Conservation (phyloP, 768 basidiomycete genomes). For the Sarcomyxa edulis region DNA sequence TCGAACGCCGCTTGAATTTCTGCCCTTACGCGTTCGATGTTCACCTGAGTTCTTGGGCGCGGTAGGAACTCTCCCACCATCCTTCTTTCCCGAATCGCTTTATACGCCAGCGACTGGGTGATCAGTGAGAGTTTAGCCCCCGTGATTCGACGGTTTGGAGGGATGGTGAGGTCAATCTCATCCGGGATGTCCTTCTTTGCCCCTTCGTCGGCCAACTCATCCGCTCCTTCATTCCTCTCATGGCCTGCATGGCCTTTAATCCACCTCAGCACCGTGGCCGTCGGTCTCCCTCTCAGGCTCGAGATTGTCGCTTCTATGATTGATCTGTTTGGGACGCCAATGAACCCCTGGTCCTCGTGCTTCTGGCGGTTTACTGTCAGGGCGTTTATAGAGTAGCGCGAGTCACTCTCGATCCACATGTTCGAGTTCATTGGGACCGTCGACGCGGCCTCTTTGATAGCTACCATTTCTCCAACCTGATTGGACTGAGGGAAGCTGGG, state of each 20-base stretch:
- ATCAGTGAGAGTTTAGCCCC: slow-evolving; percentile 12
- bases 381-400: slow-evolving; percentile 14
- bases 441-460: slow-evolving; percentile 5
- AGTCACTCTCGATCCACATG: slow-evolving; percentile 17
- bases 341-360: slow-evolving; percentile 24
- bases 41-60: background rate
- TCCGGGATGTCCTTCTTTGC: slow-evolving; percentile 7
- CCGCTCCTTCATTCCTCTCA: slow-evolving; percentile 16
- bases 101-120: slow-evolving; percentile 15
- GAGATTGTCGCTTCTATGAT: slow-evolving; percentile 6
- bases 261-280: slow-evolving; percentile 14
- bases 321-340: slow-evolving; percentile 8
- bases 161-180: background rate
- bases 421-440: background rate
- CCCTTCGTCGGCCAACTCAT: slow-evolving; percentile 14
- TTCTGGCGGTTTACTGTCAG: slow-evolving; percentile 12
- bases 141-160: background rate
- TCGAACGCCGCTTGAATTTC: slow-evolving; percentile 1
- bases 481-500: slow-evolving; percentile 12
- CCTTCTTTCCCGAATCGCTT: slow-evolving; percentile 3
- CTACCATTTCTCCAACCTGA: slow-evolving; percentile 14
- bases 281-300: slow-evolving; percentile 9
- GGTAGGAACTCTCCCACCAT: background rate
- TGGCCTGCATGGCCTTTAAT: slow-evolving; percentile 19
- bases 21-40: slow-evolving; percentile 6